phyloP scores from a whole-genome alignment of 768 basidiomycete species.

The Pisolithus orientalis region DNA sequence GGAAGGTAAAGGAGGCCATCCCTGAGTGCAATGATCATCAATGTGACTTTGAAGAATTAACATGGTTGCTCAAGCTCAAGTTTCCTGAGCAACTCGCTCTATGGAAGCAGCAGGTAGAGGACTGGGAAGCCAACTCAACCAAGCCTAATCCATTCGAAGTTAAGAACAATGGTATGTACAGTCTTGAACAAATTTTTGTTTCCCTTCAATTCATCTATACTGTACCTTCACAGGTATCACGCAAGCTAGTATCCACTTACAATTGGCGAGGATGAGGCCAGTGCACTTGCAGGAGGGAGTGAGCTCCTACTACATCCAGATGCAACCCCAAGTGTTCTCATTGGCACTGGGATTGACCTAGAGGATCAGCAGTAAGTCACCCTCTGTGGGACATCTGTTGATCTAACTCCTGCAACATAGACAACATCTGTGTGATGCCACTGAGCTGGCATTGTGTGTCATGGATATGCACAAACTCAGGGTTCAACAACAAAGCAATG shows the following conservation, averaged over 20 bases:
- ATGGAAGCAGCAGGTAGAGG: slow-evolving; percentile 1
- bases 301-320: slow-evolving; percentile 1
- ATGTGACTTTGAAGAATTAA: slow-evolving; percentile 3
- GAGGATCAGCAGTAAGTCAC: not conserved
- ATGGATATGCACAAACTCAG: not conserved
- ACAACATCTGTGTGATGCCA: not conserved
- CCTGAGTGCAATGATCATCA: slow-evolving; percentile 6
- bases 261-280: slow-evolving; percentile 11
- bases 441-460: not conserved
- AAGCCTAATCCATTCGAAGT: slow-evolving; percentile 8
- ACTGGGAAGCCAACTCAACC: slow-evolving; percentile 4
- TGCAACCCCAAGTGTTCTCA: not conserved
- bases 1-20: slow-evolving; percentile 3
- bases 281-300: not conserved
- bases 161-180: not conserved
- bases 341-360: not conserved
- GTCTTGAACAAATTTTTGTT: not conserved
- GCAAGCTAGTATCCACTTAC: slow-evolving; percentile 6
- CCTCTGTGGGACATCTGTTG: not conserved
- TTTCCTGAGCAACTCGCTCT: not conserved
- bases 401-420: not conserved
- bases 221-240: not conserved
- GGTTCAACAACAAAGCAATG: not conserved
- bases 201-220: not conserved
- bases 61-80: not conserved